phyloP scores from a whole-genome alignment of 83 land plant genomes.

The Thuja plicata region DNA sequence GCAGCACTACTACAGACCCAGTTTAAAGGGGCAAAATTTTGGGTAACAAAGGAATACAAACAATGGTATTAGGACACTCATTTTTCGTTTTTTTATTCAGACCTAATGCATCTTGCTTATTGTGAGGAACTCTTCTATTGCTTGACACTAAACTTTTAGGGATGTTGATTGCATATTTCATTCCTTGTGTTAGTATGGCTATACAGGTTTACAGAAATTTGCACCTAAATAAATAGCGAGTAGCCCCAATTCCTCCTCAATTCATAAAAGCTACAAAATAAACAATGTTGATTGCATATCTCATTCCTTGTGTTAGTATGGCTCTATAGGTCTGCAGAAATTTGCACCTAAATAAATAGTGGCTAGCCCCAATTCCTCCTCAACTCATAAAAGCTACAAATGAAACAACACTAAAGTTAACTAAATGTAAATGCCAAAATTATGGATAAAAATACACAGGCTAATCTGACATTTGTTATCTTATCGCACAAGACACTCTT shows the following conservation, averaged over 20 bases:
- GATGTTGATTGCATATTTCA: neutral
- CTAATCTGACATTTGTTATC: neutral
- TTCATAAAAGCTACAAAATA: constrained; percentile 70
- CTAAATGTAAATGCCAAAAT: neutral
- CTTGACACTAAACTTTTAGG: neutral
- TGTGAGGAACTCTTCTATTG: neutral
- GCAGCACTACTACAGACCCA: no score
- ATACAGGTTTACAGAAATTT: constrained; percentile 80
- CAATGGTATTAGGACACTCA: no score
- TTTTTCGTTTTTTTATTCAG: neutral
- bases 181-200: constrained; percentile 63
- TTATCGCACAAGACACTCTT: neutral
- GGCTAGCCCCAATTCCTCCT: constrained; percentile 90
- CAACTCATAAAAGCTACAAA: constrained; percentile 81
- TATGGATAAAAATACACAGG: neutral
- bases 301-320: constrained; percentile 53
- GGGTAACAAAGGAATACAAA: no score
- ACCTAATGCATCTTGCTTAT: neutral
- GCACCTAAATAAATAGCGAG: constrained; percentile 86
- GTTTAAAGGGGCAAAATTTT: no score
- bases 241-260: constrained; percentile 95
- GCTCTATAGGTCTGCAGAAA: constrained; percentile 83
- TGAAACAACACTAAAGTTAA: neutral
- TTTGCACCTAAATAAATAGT: constrained; percentile 87
- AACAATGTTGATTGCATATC: neutral